phyloP scores from a whole-genome alignment of 305 asterid genomes.

The Fraxinus albicans region DNA sequence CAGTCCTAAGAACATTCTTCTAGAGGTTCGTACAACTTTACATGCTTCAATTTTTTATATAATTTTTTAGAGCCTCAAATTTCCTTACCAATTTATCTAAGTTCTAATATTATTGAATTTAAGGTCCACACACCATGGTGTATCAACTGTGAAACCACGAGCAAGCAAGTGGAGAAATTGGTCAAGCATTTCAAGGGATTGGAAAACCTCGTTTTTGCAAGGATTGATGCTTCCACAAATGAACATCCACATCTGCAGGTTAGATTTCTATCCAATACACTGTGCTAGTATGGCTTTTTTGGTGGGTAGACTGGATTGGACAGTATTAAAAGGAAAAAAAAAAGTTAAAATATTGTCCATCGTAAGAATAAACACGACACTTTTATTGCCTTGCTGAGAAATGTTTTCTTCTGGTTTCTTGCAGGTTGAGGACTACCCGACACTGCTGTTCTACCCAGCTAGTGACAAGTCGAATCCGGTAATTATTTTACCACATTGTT shows the following conservation, averaged over 20 bases:
- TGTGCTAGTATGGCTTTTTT: background rate
- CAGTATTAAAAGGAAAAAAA: background rate
- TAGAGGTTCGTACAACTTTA: conserved; percentile 62
- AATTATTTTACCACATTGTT: conserved; percentile 9
- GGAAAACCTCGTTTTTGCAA: conserved; percentile 69
- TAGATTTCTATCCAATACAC: background rate
- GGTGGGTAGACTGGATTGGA: background rate
- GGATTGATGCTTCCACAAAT: conserved; percentile 81
- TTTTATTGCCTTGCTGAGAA: background rate
- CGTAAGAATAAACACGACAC: background rate
- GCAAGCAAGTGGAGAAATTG: conserved; percentile 93
- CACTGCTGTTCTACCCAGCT: conserved; percentile 72
- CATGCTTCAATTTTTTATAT: conserved; percentile 6
- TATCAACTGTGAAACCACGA: conserved; percentile 75
- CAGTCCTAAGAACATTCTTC: conserved; percentile 55
- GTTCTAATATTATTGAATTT: background rate
- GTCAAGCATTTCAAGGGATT: conserved; percentile 92
- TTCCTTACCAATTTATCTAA: background rate
- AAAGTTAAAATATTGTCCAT: background rate
- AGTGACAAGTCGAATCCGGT: conserved; percentile 70
- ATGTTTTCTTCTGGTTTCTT: conserved; percentile 3
- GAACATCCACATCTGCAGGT: conserved; percentile 85
- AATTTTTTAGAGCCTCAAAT: background rate
- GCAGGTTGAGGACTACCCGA: conserved; percentile 89
- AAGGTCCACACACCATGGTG: conserved; percentile 97